Conservation (phyloP, 352 stramenopile genomes). For the Saprolegnia parasitica region DNA sequence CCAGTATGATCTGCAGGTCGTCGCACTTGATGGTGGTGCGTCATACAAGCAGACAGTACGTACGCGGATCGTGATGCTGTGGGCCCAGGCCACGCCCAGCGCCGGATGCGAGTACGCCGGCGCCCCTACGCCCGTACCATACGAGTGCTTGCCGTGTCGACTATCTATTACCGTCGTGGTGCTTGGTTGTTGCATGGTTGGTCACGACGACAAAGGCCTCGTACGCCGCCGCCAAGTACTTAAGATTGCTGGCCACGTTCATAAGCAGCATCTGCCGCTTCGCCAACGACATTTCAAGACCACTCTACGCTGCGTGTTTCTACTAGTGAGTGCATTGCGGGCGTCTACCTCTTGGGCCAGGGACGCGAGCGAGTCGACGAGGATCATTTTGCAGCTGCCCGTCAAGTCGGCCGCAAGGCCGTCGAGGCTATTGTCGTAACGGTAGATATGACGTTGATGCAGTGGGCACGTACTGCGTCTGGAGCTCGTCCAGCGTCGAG, state of each 20-base stretch:
- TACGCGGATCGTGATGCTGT: constrained; percentile 63
- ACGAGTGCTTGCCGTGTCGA: constrained; percentile 16
- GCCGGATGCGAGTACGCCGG: constrained; percentile 56
- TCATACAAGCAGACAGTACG: too few relatives aligned
- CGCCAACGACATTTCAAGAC: constrained; percentile 15
- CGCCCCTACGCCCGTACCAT: constrained; percentile 28
- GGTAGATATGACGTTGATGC: neutral
- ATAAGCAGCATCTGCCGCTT: constrained; percentile 21
- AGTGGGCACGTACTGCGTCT: constrained; percentile 39
- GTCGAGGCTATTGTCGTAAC: constrained; percentile 42
- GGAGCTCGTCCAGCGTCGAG: constrained; percentile 32
- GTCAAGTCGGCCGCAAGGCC: constrained; percentile 46
- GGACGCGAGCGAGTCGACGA: constrained; percentile 69
- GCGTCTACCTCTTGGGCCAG: constrained; percentile 50
- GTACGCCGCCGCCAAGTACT: constrained; percentile 31
- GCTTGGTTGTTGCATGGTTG: constrained; percentile 51
- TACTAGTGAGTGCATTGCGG: neutral
- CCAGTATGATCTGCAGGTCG: constrained; percentile 3
- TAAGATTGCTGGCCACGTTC: constrained; percentile 45
- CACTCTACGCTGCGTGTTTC: neutral
- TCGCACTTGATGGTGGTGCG: neutral
- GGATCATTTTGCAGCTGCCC: constrained; percentile 53
- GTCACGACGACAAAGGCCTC: constrained; percentile 60
- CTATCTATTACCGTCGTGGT: constrained; percentile 33
- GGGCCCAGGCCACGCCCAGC: constrained; percentile 62